Base-by-base conservation (phyloP, 106 monocot genomes). In the Dioscorea dumetorum region DNA sequence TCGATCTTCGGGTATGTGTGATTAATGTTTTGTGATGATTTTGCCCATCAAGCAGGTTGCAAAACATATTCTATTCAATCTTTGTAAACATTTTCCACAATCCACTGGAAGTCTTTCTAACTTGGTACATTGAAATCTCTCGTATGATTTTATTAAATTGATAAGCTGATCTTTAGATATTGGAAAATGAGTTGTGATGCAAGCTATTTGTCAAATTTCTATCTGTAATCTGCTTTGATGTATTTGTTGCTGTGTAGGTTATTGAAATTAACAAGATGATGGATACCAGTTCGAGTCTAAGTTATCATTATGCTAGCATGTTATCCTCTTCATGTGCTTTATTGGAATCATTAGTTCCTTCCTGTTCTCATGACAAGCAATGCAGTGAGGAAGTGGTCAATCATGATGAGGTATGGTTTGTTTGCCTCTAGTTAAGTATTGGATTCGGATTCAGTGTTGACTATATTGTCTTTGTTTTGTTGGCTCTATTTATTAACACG, bases 41-140 rank as follows among this genome's bases (percentile, higher is more conserved):
- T 22, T 68, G 8, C 61, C 64, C 70, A 18, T 64, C 52, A 48
- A 33, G 22, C 71, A 94, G 94, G 87, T 87, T 74, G 58, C 69
- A 70, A 78, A 48, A 67, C 19, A 34, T 50, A 82, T 94, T 67
- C 62, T 85, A 34, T 70, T 67, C 31, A 68, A 18, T 50, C 74
- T 92, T 59, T 92, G 88, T 88, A 78, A 83, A 69, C 19, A 72
- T 68, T 79, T 85, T 70, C 51, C 64, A 49, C 76, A 63, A 22
- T 72, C 84, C 68, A 33, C 80, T 53, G 73, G 54, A 48, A 78
- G 48, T 35, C 50, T 87, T 23, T 81, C 84, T 56, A 48, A 63
- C n/a, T 57, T 91, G 91, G 91, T 91, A 87, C 10, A 23, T 6
- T 69, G 63, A 58, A 57, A 32, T 67, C 22, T 57, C 34, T 72